Base-by-base conservation (phyloP, 2,329 filamentous ascomycete genomes). In the Colletotrichum navitas region DNA sequence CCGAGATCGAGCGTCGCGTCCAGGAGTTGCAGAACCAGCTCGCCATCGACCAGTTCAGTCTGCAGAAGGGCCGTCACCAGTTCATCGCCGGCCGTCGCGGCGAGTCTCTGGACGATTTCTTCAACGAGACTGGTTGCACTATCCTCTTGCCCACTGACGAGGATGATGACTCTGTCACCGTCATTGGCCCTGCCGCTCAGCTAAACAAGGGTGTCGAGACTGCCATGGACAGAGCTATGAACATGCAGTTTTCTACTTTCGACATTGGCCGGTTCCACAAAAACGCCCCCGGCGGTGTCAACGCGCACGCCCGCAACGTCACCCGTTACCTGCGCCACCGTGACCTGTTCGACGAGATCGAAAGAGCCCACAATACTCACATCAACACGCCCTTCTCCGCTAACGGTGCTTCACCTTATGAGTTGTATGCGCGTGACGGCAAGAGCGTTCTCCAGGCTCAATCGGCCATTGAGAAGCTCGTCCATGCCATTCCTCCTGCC, bases 11-110 rank as follows among this genome's bases (percentile, higher is more conserved):
- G 81, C 90, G 90, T 60, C 89, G 92, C 70, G 94, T 91, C 8
- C 89, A 92, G 73, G 88, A 95, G 78, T 88, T 99, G 29, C 90
- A 92, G 75, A 89, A 90, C 71, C 90, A 93, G 79, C 85, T 98
- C 61, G 89, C 92, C 52, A 85, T 96, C 60, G 90, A 96, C 76
- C 92, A 97, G 80, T 85, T 94, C 52, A 89, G 92, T 7, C 94
- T 98, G 76, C 93, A 95, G 80, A 92, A 92, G 73, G 94, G 94
- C 60, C 91, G 94, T 63, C 96, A 98, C 80, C 95, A 97, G 80
- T 98, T 98, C 85, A 96, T 99, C 78, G 91, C 97, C 74, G 95
- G 95, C 63, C 91, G 95, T 73, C 89, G 91, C 73, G 94, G 93
- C 73, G 88, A 93, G 73, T 91, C 93, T 24, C 86, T 94, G 43